Evolutionary conservation across 345 rosid genomes (phyloP), one percentile per base, ranked within the genome.

Genomic region (Euphorbia pulcherrima): DNA sequence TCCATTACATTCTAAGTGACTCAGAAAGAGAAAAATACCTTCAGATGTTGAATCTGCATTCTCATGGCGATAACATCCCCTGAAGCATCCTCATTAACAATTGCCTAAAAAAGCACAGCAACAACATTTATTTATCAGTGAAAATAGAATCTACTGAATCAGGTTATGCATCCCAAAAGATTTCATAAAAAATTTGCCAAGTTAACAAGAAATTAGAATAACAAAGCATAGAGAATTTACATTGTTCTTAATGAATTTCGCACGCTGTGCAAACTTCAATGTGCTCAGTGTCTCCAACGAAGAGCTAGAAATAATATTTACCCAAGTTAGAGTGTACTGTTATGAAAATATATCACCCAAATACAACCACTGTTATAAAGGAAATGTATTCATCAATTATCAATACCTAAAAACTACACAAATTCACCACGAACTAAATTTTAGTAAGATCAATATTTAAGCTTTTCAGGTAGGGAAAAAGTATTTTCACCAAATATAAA

Each of bases 201-300:
- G 17, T 20, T 44, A 2, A 46, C 4, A 21, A 23, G 6, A 60
- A 40, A 69, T 35, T 24, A 9, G 30, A n/a, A n/a, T n/a, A n/a
- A n/a, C n/a, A n/a, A n/a, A n/a, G n/a, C n/a, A n/a, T n/a, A n/a
- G n/a, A 13, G 68, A 52, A 76, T 86, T 40, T 89, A 91, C 99
- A 72, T 94, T 94, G 78, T 94, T 94, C 83, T 88, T 91, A 20
- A 94, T 91, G 78, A 89, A 89, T 72, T 94, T 94, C 62, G 99
- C 99, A 66, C 99, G 92, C 80, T 94, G 97, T 29, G 97, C 99
- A 79, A 94, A 94, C 89, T 94, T 94, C 83, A 94, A 81, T 65
- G 99, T 94, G 84, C 97, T 89, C 65, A 91, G 60, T 27, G 99
- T 94, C 89, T 94, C 99, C 84, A 89, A 20, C 12, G 96, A 91